Base-by-base conservation (phyloP, 1,284 basidiomycete genomes). In the Puccinia coronata region DNA sequence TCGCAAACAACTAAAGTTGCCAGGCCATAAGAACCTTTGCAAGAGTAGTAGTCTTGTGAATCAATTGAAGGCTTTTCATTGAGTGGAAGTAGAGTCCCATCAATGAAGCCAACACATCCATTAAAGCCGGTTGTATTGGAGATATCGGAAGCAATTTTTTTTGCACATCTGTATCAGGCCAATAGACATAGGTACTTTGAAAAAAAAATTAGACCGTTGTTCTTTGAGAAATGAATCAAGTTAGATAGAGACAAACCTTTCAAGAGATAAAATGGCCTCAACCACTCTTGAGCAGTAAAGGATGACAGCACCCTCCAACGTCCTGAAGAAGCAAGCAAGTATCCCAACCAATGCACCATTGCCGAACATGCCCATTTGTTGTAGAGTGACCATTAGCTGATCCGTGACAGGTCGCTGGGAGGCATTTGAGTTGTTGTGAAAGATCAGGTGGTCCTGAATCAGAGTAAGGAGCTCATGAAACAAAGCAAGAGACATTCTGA, bases 31-130 rank as follows among this genome's bases (percentile, higher is more conserved):
- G 12, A 34, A 31, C 34, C 51, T 34, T 72, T 72, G 23, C 28
- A 3, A 11, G 43, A 49, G 31, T 51, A 72, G n/a, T 47, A 75
- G 41, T 47, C 59, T 63, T 75, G 31, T 20, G 51, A 5, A 63
- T 75, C 57, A 18, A 59, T 59, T 0, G 51, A 36, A 12, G 57
- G 57, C 36, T 49, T 75, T 28, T 75, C 39, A 23, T 75, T 34
- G 1, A 75, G 20, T 9, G 73, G 73, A 57, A 75, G n/a, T 12
- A 47, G 51, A 0, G 71, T 73, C 25, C 71, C 49, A 41, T 57
- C 71, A 43, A 75, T 63, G 57, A 75, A 75, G 0, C 73, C 57
- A 4, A 75, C n/a, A 75, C 73, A 75, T 20, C 28, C 14, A 25
- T 36, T 53, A 41, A 75, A 75, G 3, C 73, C 73, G 12, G 31